Evolutionary conservation across 208 protist genomes (phyloP).

Genomic region (Leishmania gerbilli): DNA sequence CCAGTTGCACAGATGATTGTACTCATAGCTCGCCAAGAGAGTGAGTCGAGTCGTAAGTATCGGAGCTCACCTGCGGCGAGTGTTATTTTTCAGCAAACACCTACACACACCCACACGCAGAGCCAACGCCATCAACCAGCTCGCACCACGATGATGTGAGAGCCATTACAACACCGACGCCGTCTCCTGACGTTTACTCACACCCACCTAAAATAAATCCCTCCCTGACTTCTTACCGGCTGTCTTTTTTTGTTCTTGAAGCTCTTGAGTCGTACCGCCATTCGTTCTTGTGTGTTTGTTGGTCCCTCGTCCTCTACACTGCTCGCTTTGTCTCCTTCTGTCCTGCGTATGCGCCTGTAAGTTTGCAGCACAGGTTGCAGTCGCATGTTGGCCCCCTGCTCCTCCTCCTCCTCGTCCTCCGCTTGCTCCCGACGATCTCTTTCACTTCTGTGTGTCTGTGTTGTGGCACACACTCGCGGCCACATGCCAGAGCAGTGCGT

Average conservation of each 20-base stretch:
- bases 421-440: too few species aligned
- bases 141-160: background rate
- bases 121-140: background rate
- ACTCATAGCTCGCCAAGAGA: background rate
- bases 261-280: background rate
- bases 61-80: background rate
- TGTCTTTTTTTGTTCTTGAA: background rate
- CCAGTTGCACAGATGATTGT: background rate
- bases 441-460: background rate
- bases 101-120: background rate
- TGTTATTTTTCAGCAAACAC: background rate
- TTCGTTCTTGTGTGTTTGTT: background rate
- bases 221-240: background rate
- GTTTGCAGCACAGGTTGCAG: background rate
- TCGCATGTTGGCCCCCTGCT: background rate
- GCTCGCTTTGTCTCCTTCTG: background rate
- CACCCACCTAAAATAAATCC: background rate
- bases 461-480: background rate
- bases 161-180: background rate
- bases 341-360: background rate
- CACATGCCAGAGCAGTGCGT: background rate
- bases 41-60: background rate
- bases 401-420: background rate
- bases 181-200: background rate
- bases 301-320: background rate